phyloP scores from a whole-genome alignment of 1,139 yeast genomes.

The Geotrichum restrictum region DNA sequence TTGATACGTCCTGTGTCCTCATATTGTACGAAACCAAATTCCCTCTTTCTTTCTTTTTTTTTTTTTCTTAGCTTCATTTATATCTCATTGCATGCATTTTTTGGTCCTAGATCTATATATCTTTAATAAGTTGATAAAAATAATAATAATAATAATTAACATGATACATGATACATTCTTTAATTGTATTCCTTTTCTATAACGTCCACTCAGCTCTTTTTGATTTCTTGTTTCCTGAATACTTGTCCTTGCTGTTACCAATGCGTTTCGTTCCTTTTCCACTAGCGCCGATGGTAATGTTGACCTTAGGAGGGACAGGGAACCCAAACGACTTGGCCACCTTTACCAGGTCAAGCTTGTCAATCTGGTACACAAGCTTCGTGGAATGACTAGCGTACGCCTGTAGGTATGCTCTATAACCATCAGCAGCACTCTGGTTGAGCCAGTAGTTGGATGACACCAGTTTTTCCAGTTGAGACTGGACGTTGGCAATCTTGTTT shows the following conservation, averaged over 20 bases:
- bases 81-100: too few species aligned
- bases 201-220: slow-evolving; percentile 17
- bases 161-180: background rate
- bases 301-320: slow-evolving; percentile 93
- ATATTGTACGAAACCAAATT: too few species aligned
- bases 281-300: slow-evolving; percentile 90
- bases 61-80: too few species aligned
- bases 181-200: background rate
- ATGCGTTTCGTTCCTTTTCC: slow-evolving; percentile 42
- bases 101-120: too few species aligned
- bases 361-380: slow-evolving; percentile 93
- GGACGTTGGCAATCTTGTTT: slow-evolving; percentile 91
- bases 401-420: slow-evolving; percentile 91
- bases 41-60: too few species aligned
- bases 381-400: slow-evolving; percentile 96
- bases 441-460: slow-evolving; percentile 90
- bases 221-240: slow-evolving; percentile 18
- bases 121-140: too few species aligned
- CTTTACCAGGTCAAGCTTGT: slow-evolving; percentile 85
- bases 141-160: too few species aligned
- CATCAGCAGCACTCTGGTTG: slow-evolving; percentile 95
- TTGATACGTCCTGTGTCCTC: too few species aligned
- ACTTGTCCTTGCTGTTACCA: slow-evolving; percentile 1
- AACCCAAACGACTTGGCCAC: slow-evolving; percentile 96
- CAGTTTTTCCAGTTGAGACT: slow-evolving; percentile 84